Evolutionary conservation across 2,329 filamentous ascomycete species (phyloP).

Genomic region (Colletotrichum liaoningense): DNA sequence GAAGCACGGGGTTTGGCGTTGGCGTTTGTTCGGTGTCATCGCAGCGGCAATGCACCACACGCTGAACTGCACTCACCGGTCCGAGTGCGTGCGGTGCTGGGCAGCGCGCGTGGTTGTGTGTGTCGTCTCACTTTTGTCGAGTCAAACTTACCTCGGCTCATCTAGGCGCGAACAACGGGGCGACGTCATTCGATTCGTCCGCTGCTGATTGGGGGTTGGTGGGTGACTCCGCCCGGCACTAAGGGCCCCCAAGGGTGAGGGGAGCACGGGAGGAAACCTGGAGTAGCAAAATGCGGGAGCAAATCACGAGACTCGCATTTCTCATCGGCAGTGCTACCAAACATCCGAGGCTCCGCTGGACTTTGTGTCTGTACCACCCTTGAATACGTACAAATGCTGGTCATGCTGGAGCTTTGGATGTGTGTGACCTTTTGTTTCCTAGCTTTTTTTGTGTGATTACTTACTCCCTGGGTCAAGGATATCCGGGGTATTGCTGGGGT

Average conservation of each 20-base stretch:
- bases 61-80: neutral
- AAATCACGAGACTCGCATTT: conserved; percentile 34
- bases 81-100: neutral
- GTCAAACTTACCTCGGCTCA: conserved; percentile 37
- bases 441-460: neutral
- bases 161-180: conserved; percentile 31
- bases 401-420: neutral
- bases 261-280: neutral
- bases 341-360: conserved; percentile 23
- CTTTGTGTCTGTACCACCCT: neutral
- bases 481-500: too few relatives aligned
- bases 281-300: conserved; percentile 28
- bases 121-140: conserved; percentile 7
- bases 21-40: neutral
- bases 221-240: neutral
- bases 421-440: neutral
- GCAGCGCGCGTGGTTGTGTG: conserved; percentile 2
- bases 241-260: too few relatives aligned
- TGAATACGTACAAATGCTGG: neutral
- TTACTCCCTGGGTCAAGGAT: neutral
- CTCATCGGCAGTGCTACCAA: conserved; percentile 16
- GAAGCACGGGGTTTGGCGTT: neutral
- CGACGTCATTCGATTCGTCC: conserved; percentile 13
- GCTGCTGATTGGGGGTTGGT: conserved; percentile 23
- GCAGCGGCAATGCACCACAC: neutral